phyloP scores from a whole-genome alignment of 169 alveolate species.

The Eimeria tenella region DNA sequence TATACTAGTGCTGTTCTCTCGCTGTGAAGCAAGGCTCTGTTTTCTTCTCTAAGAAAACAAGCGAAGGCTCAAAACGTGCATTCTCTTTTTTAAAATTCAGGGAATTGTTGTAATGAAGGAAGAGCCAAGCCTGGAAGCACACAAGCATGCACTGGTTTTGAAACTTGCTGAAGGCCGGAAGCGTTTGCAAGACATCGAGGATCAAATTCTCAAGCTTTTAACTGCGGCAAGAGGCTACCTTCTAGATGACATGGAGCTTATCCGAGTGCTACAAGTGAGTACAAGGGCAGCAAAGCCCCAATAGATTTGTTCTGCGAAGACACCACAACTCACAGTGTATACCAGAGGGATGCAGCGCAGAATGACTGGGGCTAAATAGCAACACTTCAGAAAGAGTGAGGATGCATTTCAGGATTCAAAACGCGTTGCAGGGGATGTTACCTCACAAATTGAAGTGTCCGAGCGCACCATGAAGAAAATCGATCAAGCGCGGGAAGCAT shows the following conservation, averaged over 20 bases:
- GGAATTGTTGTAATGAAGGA: conserved; percentile 94
- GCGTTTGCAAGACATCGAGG: conserved; percentile 94
- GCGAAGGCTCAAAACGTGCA: too few species aligned
- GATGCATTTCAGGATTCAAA: conserved; percentile 83
- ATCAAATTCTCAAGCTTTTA: conserved; percentile 92
- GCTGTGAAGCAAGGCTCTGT: too few species aligned
- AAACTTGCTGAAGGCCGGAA: conserved; percentile 93
- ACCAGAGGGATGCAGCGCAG: not conserved
- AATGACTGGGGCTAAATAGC: too few species aligned
- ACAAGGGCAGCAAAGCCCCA: conserved; percentile 90
- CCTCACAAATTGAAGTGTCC: conserved; percentile 79
- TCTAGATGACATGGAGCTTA: conserved; percentile 94
- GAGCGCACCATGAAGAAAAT: conserved; percentile 88
- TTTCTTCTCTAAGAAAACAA: too few species aligned
- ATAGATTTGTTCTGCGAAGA: conserved; percentile 40
- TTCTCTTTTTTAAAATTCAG: conserved; percentile 57
- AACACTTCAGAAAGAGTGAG: not conserved
- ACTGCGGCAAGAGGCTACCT: conserved; percentile 93
- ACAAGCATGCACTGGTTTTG: conserved; percentile 92
- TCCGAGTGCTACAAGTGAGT: conserved; percentile 91
- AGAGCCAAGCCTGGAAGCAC: conserved; percentile 93
- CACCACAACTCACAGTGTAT: not conserved
- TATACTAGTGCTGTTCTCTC: too few species aligned
- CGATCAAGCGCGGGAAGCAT: conserved; percentile 93
- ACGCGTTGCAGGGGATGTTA: conserved; percentile 82